Percentiles rank a stretch among this genome's conserved stretches.
These are phyloP conservation scores for Colletotrichum sp. DNA, from an alignment of 2,329 filamentous ascomycete genomes.

Conservation along the genomic window DNA sequence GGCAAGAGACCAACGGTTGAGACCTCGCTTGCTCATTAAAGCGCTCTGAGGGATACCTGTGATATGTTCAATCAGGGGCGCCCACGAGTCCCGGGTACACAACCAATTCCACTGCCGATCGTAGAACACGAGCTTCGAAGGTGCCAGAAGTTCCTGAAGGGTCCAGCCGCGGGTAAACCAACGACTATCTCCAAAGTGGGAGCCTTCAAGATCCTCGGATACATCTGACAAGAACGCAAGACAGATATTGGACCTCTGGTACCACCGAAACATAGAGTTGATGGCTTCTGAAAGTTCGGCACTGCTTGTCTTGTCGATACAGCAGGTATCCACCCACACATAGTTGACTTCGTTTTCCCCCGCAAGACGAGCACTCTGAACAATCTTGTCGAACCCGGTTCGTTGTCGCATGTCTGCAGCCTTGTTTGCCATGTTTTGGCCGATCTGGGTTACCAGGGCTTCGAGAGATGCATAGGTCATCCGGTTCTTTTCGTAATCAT, in stretches of 20 bases:
- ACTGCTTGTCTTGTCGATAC: constrained; percentile 36
- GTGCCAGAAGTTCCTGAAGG: constrained; percentile 23
- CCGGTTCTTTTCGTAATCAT: constrained; percentile 6
- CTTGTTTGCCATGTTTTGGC: background rate
- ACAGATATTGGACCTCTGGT: constrained; percentile 33
- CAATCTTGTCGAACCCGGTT: constrained; percentile 10
- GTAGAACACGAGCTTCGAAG: too few species aligned
- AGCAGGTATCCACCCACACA: constrained; percentile 42
- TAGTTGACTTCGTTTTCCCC: background rate
- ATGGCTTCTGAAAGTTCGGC: constrained; percentile 36
- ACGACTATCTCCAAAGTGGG: background rate
- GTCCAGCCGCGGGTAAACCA: background rate
- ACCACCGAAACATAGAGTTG: constrained; percentile 33
- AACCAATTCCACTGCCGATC: too few species aligned
- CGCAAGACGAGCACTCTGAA: too few species aligned
- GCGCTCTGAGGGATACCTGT: too few species aligned
- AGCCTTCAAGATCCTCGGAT: too few species aligned
- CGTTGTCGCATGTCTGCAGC: background rate
- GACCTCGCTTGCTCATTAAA: too few species aligned
- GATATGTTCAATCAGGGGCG: too few species aligned
- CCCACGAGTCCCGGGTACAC: too few species aligned
- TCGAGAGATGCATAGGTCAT: background rate
- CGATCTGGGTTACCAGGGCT: background rate
- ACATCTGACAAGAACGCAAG: constrained; percentile 34
- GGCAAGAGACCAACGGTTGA: background rate